Conservation (phyloP, 2,329 filamentous ascomycete genomes). For the Fusarium drepaniforme region DNA sequence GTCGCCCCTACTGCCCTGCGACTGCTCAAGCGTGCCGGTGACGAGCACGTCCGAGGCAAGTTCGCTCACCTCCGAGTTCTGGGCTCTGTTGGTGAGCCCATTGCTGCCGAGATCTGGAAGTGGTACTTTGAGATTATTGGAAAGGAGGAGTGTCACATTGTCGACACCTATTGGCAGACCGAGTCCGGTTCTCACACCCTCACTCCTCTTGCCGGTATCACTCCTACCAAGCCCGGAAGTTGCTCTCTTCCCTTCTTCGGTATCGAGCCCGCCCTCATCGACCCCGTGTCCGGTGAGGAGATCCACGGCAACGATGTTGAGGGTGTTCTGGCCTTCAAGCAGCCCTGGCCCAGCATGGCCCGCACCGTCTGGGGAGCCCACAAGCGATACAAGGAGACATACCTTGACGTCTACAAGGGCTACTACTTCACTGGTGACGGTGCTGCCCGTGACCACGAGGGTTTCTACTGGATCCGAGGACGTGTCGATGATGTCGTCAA, state of each 20-base stretch:
- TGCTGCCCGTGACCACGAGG: constrained; percentile 95
- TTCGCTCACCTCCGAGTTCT: constrained; percentile 93
- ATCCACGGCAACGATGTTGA: constrained; percentile 96
- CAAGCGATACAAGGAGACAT: constrained; percentile 99
- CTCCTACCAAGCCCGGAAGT: constrained; percentile 95
- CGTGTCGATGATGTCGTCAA: constrained; percentile 99
- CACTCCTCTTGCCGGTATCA: constrained; percentile 90
- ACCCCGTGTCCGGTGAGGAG: constrained; percentile 94
- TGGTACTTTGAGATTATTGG: constrained; percentile 98
- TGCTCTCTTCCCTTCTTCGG: constrained; percentile 98
- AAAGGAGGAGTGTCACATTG: constrained; percentile 91
- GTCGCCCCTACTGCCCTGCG: constrained; percentile 95
- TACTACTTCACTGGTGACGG: constrained; percentile 98
- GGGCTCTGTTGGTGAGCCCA: constrained; percentile 96
- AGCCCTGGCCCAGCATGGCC: constrained; percentile 98
- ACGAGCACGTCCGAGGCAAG: constrained; percentile 89
- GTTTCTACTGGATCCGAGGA: constrained; percentile 99
- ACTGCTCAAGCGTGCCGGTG: constrained; percentile 93
- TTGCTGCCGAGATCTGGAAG: constrained; percentile 98
- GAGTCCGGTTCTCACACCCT: constrained; percentile 98
- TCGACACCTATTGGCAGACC: constrained; percentile 99
- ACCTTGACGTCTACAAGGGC: constrained; percentile 96
- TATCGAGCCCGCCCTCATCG: constrained; percentile 97
- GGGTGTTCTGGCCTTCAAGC: constrained; percentile 96
- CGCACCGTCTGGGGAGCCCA: constrained; percentile 98